Conservation (phyloP, 352 stramenopile genomes). For the Detonula confervacea region DNA sequence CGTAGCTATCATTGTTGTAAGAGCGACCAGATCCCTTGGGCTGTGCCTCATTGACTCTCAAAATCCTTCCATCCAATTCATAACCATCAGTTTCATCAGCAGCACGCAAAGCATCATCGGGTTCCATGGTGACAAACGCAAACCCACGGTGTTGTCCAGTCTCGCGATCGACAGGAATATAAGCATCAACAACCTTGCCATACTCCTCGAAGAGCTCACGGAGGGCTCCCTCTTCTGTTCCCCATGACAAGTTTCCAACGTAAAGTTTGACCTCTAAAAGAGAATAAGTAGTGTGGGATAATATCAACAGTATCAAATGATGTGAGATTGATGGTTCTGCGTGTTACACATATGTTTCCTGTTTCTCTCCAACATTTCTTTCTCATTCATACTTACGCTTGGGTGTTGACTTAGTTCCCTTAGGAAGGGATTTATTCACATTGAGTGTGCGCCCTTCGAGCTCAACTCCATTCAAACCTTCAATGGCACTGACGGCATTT, state of each 20-base stretch:
- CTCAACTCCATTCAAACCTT: conserved; percentile 63
- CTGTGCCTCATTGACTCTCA: conserved; percentile 84
- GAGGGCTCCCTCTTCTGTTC: conserved; percentile 71
- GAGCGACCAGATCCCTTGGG: conserved; percentile 54
- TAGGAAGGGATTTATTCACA: conserved; percentile 78
- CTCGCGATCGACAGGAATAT: conserved; percentile 77
- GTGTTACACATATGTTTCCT: not conserved
- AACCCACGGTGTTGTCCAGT: conserved; percentile 78
- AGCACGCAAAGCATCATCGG: conserved; percentile 67
- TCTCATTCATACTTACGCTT: conserved; percentile 17
- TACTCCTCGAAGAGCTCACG: conserved; percentile 82
- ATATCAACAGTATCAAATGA: conserved; percentile 2
- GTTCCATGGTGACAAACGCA: conserved; percentile 85
- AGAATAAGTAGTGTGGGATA: not conserved
- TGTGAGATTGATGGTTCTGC: conserved; percentile 1
- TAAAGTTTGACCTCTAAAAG: conserved; percentile 74
- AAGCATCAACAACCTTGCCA: conserved; percentile 81
- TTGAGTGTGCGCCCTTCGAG: conserved; percentile 73
- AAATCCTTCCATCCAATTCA: conserved; percentile 84
- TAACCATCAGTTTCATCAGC: conserved; percentile 75
- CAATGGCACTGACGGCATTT: conserved; percentile 65
- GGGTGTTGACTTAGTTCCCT: conserved; percentile 53
- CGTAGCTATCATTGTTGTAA: conserved; percentile 39
- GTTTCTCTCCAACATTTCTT: not conserved
- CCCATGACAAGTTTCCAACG: conserved; percentile 85